These are phyloP conservation scores for Trichoderma asperellum DNA, from an alignment of 2,329 filamentous ascomycete genomes.

Conservation along the genomic window DNA sequence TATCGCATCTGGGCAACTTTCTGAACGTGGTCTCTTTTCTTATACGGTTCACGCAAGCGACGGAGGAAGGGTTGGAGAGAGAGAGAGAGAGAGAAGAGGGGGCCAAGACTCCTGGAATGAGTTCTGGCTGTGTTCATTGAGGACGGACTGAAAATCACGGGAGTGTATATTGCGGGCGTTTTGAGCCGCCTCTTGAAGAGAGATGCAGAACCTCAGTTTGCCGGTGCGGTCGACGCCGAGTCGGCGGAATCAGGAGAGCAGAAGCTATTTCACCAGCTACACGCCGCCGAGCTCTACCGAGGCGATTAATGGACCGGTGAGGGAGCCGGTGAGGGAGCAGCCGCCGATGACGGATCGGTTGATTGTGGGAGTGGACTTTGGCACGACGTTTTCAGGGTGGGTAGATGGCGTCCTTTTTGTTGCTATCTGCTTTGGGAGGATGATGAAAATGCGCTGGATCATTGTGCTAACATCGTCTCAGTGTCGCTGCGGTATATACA, in stretches of 20 bases:
- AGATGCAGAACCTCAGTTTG: conserved; percentile 49
- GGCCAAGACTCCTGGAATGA: neutral
- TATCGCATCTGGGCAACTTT: neutral
- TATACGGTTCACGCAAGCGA: neutral
- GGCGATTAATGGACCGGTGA: conserved; percentile 64
- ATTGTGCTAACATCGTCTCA: conserved; percentile 26
- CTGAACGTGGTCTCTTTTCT: neutral
- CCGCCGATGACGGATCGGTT: conserved; percentile 62
- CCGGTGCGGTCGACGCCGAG: conserved; percentile 53
- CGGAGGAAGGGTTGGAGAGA: conserved; percentile 11
- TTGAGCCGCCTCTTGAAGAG: neutral
- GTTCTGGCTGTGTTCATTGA: neutral
- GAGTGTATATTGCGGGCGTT: neutral
- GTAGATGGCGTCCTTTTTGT: neutral
- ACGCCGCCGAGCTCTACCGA: conserved; percentile 61
- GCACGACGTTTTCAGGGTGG: conserved; percentile 81
- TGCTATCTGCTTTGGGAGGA: neutral
- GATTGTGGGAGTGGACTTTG: conserved; percentile 81
- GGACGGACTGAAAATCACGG: conserved; percentile 2
- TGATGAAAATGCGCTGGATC: neutral
- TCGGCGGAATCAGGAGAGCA: conserved; percentile 58
- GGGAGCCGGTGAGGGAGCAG: conserved; percentile 58
- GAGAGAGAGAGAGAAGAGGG: neutral
- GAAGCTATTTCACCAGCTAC: conserved; percentile 60
- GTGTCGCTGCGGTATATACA: conserved; percentile 72